phyloP scores from a whole-genome alignment of 345 rosid genomes.

The Melaleuca quinquenervia region DNA sequence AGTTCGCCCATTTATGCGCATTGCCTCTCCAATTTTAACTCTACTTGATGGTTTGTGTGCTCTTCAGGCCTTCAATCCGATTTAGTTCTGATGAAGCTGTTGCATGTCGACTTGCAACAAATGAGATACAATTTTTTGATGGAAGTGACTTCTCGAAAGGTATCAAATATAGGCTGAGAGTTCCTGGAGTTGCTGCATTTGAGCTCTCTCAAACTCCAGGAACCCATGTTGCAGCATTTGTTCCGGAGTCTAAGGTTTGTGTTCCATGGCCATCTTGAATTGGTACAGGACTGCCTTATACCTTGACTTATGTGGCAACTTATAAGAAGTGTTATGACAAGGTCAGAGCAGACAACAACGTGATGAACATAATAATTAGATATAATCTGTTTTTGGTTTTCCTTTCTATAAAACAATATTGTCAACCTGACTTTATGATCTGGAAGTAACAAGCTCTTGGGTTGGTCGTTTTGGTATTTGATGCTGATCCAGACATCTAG shows the following conservation, averaged over 20 bases:
- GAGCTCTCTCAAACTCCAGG: constrained; percentile 83
- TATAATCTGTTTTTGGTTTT: background rate
- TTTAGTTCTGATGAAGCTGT: constrained; percentile 79
- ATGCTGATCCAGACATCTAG: background rate
- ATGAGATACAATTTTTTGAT: constrained; percentile 86
- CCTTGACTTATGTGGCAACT: background rate
- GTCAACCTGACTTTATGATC: background rate
- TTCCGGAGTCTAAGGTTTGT: constrained; percentile 87
- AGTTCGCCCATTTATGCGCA: background rate
- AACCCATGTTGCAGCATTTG: constrained; percentile 76
- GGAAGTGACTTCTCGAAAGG: constrained; percentile 79
- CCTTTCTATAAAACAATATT: background rate
- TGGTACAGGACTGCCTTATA: background rate
- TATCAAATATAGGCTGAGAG: constrained; percentile 43
- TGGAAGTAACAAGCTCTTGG: background rate
- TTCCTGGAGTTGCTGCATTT: constrained; percentile 66
- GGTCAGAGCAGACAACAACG: background rate
- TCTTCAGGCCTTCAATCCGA: constrained; percentile 66
- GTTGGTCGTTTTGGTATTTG: background rate
- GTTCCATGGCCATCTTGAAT: background rate
- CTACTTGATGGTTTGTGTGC: constrained; percentile 3
- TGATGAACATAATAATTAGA: background rate
- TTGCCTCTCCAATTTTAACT: background rate
- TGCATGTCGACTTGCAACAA: constrained; percentile 76
- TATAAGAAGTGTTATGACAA: background rate